Percentiles rank a stretch among this genome's conserved stretches.
Conservation (phyloP, 169 alveolate species). For the Cyclospora cayetanensis region DNA sequence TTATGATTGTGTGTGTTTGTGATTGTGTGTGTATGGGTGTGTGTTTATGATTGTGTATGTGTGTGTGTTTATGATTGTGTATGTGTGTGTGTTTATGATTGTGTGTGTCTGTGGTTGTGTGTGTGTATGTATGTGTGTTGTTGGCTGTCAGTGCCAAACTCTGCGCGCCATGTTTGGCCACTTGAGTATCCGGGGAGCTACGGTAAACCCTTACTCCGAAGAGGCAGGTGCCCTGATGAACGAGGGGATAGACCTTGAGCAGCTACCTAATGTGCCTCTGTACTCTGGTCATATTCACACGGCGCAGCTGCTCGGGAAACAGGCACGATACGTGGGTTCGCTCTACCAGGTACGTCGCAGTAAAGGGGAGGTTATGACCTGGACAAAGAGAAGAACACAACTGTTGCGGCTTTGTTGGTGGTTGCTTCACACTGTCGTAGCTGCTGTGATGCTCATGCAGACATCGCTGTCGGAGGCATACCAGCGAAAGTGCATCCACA, state of each 20-base stretch:
- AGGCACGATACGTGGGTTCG: slow-evolving; percentile 57
- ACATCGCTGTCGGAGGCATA: slow-evolving; percentile 60
- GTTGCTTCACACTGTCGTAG: too few species aligned
- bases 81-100: too few species aligned
- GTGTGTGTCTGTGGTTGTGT: too few species aligned
- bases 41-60: too few species aligned
- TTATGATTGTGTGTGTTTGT: too few species aligned
- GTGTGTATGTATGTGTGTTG: too few species aligned
- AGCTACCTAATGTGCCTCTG: slow-evolving; percentile 48
- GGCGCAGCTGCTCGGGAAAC: slow-evolving; percentile 59
- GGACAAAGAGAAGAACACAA: too few species aligned
- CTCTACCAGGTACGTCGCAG: slow-evolving; percentile 58
- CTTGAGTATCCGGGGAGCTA: slow-evolving; percentile 50
- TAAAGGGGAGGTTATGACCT: too few species aligned
- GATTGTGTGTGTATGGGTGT: too few species aligned
- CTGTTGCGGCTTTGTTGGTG: too few species aligned
- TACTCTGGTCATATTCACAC: slow-evolving; percentile 64
- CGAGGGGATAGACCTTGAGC: slow-evolving; percentile 46
- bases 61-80: too few species aligned
- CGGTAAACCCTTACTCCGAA: background rate
- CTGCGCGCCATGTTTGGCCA: slow-evolving; percentile 66
- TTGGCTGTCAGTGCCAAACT: slow-evolving; percentile 56
- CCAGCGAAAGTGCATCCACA: slow-evolving; percentile 39
- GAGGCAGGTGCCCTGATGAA: background rate
- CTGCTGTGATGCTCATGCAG: background rate